Conservation (phyloP, 2,329 filamentous ascomycete species). For the Neoscytalidium dimidiatum region DNA sequence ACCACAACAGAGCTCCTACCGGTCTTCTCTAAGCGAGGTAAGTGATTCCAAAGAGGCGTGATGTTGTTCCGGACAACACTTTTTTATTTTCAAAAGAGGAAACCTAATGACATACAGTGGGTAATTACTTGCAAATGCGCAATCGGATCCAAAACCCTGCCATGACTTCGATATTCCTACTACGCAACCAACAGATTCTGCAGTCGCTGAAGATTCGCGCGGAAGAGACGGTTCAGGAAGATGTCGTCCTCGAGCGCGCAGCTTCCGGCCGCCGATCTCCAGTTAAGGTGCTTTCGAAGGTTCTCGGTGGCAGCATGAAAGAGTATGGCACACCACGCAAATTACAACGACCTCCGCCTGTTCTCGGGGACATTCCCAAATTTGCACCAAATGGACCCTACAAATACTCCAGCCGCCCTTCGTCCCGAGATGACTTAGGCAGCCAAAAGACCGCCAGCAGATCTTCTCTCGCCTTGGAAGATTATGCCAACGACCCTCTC, state of each 20-base stretch:
- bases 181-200: slow-evolving; percentile 76
- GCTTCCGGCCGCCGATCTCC: slow-evolving; percentile 76
- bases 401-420: slow-evolving; percentile 35
- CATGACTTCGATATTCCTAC: slow-evolving; percentile 69
- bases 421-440: slow-evolving; percentile 13
- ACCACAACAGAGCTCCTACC: slow-evolving; percentile 72
- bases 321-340: slow-evolving; percentile 34
- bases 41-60: slow-evolving; percentile 34
- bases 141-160: slow-evolving; percentile 66
- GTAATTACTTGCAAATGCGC: slow-evolving; percentile 70
- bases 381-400: slow-evolving; percentile 34
- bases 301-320: slow-evolving; percentile 65
- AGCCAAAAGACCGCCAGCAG: neutral
- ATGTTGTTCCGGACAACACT: neutral
- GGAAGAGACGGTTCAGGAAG: slow-evolving; percentile 39
- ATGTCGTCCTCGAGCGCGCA: slow-evolving; percentile 30
- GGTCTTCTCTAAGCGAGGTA: slow-evolving; percentile 73
- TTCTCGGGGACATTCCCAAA: slow-evolving; percentile 37
- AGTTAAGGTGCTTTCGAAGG: slow-evolving; percentile 83
- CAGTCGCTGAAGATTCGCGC: slow-evolving; percentile 66
- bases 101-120: slow-evolving; percentile 55
- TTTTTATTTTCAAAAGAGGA: neutral
- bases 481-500: slow-evolving; percentile 42
- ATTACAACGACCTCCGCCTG: slow-evolving; percentile 34
- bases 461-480: neutral